These are phyloP conservation scores for Cicer bijugum DNA, from an alignment of 306 rosid genomes.

Conservation along the genomic window DNA sequence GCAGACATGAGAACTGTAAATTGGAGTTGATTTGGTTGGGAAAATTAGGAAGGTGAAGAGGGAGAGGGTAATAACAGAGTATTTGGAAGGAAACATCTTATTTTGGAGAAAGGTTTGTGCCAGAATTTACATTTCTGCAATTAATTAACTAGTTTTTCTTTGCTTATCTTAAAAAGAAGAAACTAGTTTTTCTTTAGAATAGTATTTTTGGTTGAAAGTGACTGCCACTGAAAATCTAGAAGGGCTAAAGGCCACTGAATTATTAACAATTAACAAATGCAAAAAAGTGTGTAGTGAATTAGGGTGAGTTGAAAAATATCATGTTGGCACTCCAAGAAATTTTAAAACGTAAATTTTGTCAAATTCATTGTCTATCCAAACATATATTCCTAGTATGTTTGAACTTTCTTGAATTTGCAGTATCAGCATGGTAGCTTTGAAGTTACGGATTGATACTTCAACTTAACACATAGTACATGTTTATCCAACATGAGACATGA, in stretches of 20 bases:
- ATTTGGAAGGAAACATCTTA: slow-evolving; percentile 36
- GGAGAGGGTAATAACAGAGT: slow-evolving; percentile 34
- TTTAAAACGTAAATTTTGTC: too few species aligned
- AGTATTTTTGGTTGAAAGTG: slow-evolving; percentile 10
- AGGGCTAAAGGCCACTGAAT: neutral
- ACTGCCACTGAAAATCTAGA: slow-evolving; percentile 20
- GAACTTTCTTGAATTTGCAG: neutral
- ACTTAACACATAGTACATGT: neutral
- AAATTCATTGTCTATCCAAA: too few species aligned
- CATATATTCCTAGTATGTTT: neutral
- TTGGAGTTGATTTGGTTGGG: slow-evolving; percentile 14
- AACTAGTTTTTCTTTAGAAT: neutral
- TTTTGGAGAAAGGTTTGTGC: slow-evolving; percentile 9
- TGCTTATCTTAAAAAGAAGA: neutral
- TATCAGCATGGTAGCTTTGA: neutral
- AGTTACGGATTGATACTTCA: neutral
- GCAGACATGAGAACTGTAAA: slow-evolving; percentile 36
- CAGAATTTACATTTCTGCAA: neutral
- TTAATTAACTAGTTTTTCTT: neutral
- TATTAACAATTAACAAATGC: too few species aligned
- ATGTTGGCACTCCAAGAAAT: too few species aligned
- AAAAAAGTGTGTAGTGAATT: too few species aligned
- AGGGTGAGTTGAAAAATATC: too few species aligned
- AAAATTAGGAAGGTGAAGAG: slow-evolving; percentile 24
- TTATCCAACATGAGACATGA: neutral